Evolutionary conservation across 2,329 filamentous ascomycete species (phyloP).

Genomic region (Monosporascus sp.): DNA sequence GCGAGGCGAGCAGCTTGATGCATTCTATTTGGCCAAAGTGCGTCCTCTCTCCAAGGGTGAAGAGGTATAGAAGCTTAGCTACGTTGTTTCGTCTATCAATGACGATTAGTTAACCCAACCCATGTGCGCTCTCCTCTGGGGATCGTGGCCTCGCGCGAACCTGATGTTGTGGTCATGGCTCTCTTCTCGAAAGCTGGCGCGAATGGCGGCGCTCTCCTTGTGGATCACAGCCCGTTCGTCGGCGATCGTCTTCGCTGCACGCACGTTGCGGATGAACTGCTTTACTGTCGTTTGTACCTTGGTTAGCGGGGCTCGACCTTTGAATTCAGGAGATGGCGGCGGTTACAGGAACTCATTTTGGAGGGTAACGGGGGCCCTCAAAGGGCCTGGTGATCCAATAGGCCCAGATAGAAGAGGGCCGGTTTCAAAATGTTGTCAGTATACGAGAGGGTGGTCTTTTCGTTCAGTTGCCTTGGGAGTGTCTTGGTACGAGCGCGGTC

Average conservation of each 20-base stretch:
- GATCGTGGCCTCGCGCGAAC: constrained; percentile 41
- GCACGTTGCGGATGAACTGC: constrained; percentile 99
- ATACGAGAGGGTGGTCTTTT: background rate
- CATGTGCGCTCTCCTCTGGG: background rate
- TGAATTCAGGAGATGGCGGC: background rate
- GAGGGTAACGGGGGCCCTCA: constrained; percentile 17
- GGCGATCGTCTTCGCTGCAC: constrained; percentile 96
- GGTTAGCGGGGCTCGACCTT: background rate
- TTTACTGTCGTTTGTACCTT: constrained; percentile 61
- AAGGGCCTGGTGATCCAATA: constrained; percentile 23
- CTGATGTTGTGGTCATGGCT: constrained; percentile 86
- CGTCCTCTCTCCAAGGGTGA: constrained; percentile 93
- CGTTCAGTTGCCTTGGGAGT: background rate
- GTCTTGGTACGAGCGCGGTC: background rate
- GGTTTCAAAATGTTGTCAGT: background rate
- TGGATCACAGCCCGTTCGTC: constrained; percentile 98
- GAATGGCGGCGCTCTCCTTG: constrained; percentile 96
- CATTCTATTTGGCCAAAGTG: constrained; percentile 99
- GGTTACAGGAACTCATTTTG: constrained; percentile 30
- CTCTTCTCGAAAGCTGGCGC: constrained; percentile 96
- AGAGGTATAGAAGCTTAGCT: constrained; percentile 95
- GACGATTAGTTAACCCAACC: constrained; percentile 12
- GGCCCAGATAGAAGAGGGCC: background rate
- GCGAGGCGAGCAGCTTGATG: constrained; percentile 91
- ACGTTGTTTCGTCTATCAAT: constrained; percentile 87